Evolutionary conservation across 116 monocot genomes (phyloP).

Genomic region (Posidonia oceanica): DNA sequence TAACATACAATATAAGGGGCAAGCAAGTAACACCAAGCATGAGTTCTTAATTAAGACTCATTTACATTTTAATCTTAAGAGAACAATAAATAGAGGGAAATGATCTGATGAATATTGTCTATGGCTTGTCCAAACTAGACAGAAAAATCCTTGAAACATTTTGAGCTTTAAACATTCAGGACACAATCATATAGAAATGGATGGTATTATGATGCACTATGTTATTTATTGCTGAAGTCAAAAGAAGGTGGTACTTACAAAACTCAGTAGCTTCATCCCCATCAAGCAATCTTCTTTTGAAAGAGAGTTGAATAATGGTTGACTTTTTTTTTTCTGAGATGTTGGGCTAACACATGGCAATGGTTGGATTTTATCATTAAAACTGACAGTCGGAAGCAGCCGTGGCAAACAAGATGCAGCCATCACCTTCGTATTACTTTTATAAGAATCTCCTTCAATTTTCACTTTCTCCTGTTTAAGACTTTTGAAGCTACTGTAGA

Average conservation of each 20-base stretch:
- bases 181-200: too few species aligned
- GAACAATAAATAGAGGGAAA: too few species aligned
- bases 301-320: conserved; percentile 76
- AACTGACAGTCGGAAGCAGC: conserved; percentile 46
- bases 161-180: too few species aligned
- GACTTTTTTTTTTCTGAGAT: conserved; percentile 46
- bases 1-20: too few species aligned
- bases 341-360: conserved; percentile 16
- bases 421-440: conserved; percentile 11
- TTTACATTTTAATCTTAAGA: too few species aligned
- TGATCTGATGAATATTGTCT: too few species aligned
- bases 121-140: too few species aligned
- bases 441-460: conserved; percentile 11
- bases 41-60: too few species aligned
- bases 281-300: conserved; percentile 57
- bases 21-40: too few species aligned
- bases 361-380: conserved; percentile 64
- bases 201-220: too few species aligned
- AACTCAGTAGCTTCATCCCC: conserved; percentile 50
- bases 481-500: conserved; percentile 27
- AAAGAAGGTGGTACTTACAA: conserved; percentile 25
- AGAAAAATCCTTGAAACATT: too few species aligned
- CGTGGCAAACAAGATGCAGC: conserved; percentile 26
- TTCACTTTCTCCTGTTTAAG: conserved; percentile 21
- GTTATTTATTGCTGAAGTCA: too few species aligned